These are phyloP conservation scores for Sugiyamaella japonica DNA, from an alignment of 1,139 yeast species.

Conservation along the genomic window DNA sequence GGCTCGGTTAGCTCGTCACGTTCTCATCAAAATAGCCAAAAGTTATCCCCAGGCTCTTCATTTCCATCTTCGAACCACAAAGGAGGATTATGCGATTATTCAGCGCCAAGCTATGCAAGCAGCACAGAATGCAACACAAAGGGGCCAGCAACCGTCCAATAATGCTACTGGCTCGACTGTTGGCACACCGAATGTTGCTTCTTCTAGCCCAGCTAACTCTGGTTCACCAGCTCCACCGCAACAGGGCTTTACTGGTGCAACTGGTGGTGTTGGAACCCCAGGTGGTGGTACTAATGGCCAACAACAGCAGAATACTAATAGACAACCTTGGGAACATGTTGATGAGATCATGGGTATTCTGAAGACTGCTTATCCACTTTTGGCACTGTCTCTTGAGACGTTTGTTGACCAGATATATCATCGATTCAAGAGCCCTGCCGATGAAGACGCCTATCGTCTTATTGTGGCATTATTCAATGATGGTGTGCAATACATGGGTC, in stretches of 20 bases:
- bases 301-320: slow-evolving; percentile 22
- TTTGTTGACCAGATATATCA: slow-evolving; percentile 94
- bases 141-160: slow-evolving; percentile 16
- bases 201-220: slow-evolving; percentile 14
- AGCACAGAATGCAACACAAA: slow-evolving; percentile 36
- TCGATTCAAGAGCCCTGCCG: slow-evolving; percentile 90
- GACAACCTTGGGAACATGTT: slow-evolving; percentile 92
- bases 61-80: slow-evolving; percentile 91
- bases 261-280: slow-evolving; percentile 17
- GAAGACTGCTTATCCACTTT: slow-evolving; percentile 92
- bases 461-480: slow-evolving; percentile 91
- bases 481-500: slow-evolving; percentile 80
- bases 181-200: slow-evolving; percentile 8
- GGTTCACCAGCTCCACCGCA: slow-evolving; percentile 20
- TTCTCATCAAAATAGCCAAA: slow-evolving; percentile 88
- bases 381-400: slow-evolving; percentile 91
- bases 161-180: slow-evolving; percentile 19
- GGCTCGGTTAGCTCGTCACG: slow-evolving; percentile 82
- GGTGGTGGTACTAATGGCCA: slow-evolving; percentile 17
- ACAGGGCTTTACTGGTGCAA: slow-evolving; percentile 20
- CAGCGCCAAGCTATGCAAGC: slow-evolving; percentile 76
- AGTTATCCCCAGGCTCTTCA: slow-evolving; percentile 97
- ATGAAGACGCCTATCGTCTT: slow-evolving; percentile 93
- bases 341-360: slow-evolving; percentile 94
- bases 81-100: slow-evolving; percentile 87